Evolutionary conservation across 2,329 filamentous ascomycete species (phyloP), one percentile per base, ranked within the genome.

Genomic region (Monilinia vaccinii-corymbosi): DNA sequence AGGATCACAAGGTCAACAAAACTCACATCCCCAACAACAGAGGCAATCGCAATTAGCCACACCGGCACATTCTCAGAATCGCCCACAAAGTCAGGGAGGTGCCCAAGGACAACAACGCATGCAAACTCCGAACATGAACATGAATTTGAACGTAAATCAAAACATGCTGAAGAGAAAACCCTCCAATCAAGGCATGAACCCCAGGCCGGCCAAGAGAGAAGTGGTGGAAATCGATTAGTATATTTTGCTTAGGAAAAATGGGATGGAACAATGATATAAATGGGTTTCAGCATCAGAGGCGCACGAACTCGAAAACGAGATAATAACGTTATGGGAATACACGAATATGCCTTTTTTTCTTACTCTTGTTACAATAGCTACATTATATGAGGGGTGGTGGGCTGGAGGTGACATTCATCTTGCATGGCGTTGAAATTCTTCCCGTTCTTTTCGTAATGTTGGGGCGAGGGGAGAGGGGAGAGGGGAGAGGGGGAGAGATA

Each of bases 191-290:
- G 60, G 56, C 44, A 63, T 64, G 25, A 64, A 61, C 47, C 65
- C 40, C 4, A 65, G 60, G 50, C 18, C 46, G 18, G 45, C n/a
- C 46, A 61, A 50, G 42, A 58, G 56, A 25, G 65, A 67, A 53
- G 50, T 68, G 11, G 64, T 69, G 38, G 66, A 67, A 48, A 66
- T 69, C 51, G 67, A 69, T 64, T 69, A 63, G 51, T 55, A 44
- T 4, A 44, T 44, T 32, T 44, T 32, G 25, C 38, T 44, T 44
- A 11, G 28, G 51, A 53, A 13, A 23, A 52, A 44, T 55, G n/a
- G 38, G n/a, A 55, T 32, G 28, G 38, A 38, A 31, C 51, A 34
- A 55, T 11, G 51, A 55, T 23, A 55, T 18, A 23, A 55, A 55
- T 34, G 38, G 51, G 8, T 58, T 48, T 34, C 32, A 58, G 42